phyloP scores from a whole-genome alignment of 139 green algal species.

The Micractinium sp. region DNA sequence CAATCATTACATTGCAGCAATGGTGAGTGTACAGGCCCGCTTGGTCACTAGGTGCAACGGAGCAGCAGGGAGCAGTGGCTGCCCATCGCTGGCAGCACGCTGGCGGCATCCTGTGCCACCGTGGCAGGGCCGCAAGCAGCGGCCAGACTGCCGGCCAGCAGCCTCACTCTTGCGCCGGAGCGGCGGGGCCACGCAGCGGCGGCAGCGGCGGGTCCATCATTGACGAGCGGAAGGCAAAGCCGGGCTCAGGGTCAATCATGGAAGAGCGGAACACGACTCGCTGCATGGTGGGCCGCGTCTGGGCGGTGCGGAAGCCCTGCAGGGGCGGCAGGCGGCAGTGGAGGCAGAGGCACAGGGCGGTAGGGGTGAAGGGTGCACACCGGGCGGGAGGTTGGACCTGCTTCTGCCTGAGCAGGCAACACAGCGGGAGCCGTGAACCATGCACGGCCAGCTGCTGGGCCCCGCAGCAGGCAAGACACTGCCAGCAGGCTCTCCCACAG shows the following conservation, averaged over 20 bases:
- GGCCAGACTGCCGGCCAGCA: neutral
- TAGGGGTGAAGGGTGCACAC: too few relatives aligned
- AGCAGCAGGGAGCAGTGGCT: too few relatives aligned
- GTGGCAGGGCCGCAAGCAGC: neutral
- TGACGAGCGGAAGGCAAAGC: neutral
- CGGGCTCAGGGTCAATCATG: neutral
- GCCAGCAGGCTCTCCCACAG: too few relatives aligned
- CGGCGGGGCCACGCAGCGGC: neutral
- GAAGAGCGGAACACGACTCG: neutral
- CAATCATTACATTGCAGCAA: neutral
- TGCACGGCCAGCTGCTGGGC: too few relatives aligned
- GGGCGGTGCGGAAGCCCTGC: neutral
- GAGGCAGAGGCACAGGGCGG: neutral
- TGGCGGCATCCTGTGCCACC: neutral
- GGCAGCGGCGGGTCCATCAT: neutral
- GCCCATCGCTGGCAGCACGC: too few relatives aligned
- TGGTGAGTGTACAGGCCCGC: neutral
- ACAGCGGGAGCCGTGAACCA: too few relatives aligned
- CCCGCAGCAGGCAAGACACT: too few relatives aligned
- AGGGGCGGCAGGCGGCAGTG: neutral
- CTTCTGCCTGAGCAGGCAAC: too few relatives aligned
- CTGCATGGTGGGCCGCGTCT: neutral
- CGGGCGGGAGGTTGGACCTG: too few relatives aligned
- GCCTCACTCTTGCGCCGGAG: too few relatives aligned
- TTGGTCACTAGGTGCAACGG: too few relatives aligned